These are phyloP conservation scores for Phialemonium atrogriseum DNA, from an alignment of 2,329 filamentous ascomycete genomes.

Conservation along the genomic window DNA sequence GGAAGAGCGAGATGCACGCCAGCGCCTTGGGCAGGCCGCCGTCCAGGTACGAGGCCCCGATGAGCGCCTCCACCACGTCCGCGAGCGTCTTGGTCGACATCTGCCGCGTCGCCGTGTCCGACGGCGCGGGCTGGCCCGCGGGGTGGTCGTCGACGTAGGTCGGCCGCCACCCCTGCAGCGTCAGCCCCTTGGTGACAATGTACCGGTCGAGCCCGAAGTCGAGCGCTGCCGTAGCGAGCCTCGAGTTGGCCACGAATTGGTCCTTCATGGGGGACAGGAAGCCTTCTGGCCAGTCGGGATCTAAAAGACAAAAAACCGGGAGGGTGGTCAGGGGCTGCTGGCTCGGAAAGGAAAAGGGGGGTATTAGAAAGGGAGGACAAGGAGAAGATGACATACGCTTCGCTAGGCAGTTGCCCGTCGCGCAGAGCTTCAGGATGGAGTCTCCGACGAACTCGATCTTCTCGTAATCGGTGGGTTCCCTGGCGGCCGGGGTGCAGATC, in stretches of 20 bases:
- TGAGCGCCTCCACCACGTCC: slow-evolving; percentile 78
- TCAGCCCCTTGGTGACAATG: slow-evolving; percentile 62
- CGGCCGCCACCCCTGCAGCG: slow-evolving; percentile 63
- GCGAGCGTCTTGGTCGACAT: slow-evolving; percentile 74
- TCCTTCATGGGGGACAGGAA: slow-evolving; percentile 63
- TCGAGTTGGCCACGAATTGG: slow-evolving; percentile 63
- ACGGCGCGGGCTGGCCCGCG: slow-evolving; percentile 8
- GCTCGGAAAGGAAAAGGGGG: background rate
- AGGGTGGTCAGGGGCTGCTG: too few species aligned
- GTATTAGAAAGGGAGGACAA: background rate
- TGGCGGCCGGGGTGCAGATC: slow-evolving; percentile 57
- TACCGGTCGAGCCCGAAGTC: slow-evolving; percentile 60
- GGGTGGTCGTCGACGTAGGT: slow-evolving; percentile 40
- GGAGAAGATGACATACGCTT: slow-evolving; percentile 30
- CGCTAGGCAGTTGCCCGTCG: slow-evolving; percentile 55
- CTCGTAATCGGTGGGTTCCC: slow-evolving; percentile 63
- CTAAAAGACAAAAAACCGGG: too few species aligned
- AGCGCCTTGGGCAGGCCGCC: slow-evolving; percentile 58
- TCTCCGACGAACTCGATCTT: slow-evolving; percentile 84
- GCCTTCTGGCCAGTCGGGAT: slow-evolving; percentile 67
- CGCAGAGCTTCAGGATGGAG: slow-evolving; percentile 67
- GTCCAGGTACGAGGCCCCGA: slow-evolving; percentile 66
- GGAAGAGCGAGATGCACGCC: slow-evolving; percentile 56
- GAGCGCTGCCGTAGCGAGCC: slow-evolving; percentile 58
- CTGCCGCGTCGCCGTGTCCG: slow-evolving; percentile 19